Base-by-base conservation (phyloP, 192 early-diverging fungal species). In the Dissophora ornata region DNA sequence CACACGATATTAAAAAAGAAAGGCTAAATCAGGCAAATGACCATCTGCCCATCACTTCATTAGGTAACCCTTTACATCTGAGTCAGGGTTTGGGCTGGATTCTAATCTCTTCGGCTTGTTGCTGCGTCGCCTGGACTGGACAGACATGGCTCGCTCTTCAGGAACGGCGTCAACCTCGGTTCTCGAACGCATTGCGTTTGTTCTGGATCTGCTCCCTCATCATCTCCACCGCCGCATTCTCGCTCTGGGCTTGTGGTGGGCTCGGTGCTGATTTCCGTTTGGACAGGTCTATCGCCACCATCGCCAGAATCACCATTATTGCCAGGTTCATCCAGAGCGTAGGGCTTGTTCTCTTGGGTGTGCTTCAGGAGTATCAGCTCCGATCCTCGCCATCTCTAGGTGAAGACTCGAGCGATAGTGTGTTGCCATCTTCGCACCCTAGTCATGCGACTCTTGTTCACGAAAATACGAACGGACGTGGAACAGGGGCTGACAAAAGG, bases 171-270 rank as follows among this genome's bases (percentile, higher is more conserved):
- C 57, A 26, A 8, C 46, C 28, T 15, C 42, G 58, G 26, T 62
- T 67, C 59, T 62, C 65, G 24, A 62, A 56, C 18, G 12, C 59
- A 1, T 19, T 77, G 2, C 63, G 65, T 0, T 34, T 62, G 16
- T 77, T 62, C 46, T 77, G 73, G 73, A 47, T 77, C 16, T 49
- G 51, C 33, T 22, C 52, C 19, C 22, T 67, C 36, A 34, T 67
- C 28, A 5, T 77, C 42, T 67, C 73, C 25, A 77, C 56, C 1
- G 36, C 55, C 38, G 46, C 59, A 0, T 63, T 77, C 38, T 42
- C 53, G 4, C 50, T 57, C 46, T 77, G 73, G 73, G 46, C 44
- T 21, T 26, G 19, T 4, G 22, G 26, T 29, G 26, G 40, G 3
- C 30, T 30, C n/a, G 52, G 33, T 18, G 7, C 34, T 7, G 47